Base-by-base conservation (phyloP, 2,329 filamentous ascomycete species). In the Colletotrichum orchidophilum region DNA sequence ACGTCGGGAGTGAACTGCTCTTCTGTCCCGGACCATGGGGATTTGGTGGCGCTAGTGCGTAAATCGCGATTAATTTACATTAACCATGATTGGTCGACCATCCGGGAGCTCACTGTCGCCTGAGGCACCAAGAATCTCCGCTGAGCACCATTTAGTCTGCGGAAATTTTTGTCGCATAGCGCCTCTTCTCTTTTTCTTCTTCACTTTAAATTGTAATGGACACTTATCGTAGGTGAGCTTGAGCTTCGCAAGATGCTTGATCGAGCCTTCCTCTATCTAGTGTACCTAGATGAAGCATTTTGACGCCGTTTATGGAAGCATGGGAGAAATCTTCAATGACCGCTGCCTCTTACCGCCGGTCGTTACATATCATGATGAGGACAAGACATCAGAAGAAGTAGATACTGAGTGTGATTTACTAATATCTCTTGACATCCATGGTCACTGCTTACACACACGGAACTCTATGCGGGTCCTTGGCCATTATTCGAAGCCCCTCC, bases 221-320 rank as follows among this genome's bases (percentile, higher is more conserved):
- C 88, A 90, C 87, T 90, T 92, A 92, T 92, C 91, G 90, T 92
- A 89, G 90, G 90, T 88, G 86, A 87, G 85, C 88, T 91, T 87
- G 88, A 80, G 83, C 84, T 73, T 80, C 80, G 76, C 76, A 76
- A 78, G 81, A 78, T 77, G 77, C 78, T 83, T 84, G 81, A 81
- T 91, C 88, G 86, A 90, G 89, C 89, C 85, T 85, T 88, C 88
- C 90, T 92, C 90, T 92, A 92, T 92, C 89, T 88, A 91, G 88
- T 91, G 88, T 85, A 87, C 90, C 69, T 46, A 71, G 64, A 71
- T 78, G 91, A 90, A 92, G 79, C 71, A 85, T 85, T 78, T 81
- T 78, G 80, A 90, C 89, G 87, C 89, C 89, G 89, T 81, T 90
- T 91, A 90, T 92, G 90, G 90, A 92, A 91, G 88, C 89, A 89